A percentile compares a stretch with the other conserved stretches of the same genome.
Conservation (phyloP, 768 basidiomycete genomes). For the Boletus eberwhitei region DNA sequence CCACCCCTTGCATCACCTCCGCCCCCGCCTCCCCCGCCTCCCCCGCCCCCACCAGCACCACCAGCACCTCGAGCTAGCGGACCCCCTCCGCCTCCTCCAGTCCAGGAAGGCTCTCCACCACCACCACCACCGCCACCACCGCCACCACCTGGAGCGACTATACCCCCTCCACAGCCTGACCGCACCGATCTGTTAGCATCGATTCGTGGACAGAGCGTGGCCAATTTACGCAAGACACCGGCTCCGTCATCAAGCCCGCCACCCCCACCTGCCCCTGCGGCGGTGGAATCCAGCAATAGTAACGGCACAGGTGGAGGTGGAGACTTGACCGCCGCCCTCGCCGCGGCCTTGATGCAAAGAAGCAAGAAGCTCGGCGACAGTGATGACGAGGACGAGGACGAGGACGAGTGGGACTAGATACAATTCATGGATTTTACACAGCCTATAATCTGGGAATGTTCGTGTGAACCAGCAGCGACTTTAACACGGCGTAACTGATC, state of each 20-base stretch:
- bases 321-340: conserved; percentile 79
- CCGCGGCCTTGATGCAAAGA: conserved; percentile 75
- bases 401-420: conserved; percentile 56
- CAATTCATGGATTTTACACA: conserved; percentile 6
- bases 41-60: conserved; percentile 33
- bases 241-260: conserved; percentile 33
- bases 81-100: conserved; percentile 30
- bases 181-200: conserved; percentile 68
- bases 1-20: conserved; percentile 43
- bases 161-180: conserved; percentile 51
- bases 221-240: conserved; percentile 58
- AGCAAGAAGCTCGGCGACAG: conserved; percentile 88
- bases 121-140: conserved; percentile 40
- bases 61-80: conserved; percentile 22
- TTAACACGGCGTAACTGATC: neutral
- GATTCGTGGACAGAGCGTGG: conserved; percentile 79
- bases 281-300: conserved; percentile 31
- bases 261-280: conserved; percentile 31
- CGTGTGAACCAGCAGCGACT: neutral
- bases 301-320: conserved; percentile 45
- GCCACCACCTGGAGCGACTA: conserved; percentile 32
- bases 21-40: too few relatives aligned
- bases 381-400: conserved; percentile 75
- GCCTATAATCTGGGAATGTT: conserved; percentile 6
- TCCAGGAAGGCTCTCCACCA: conserved; percentile 27